Base-by-base conservation (phyloP, 495 filamentous ascomycete species). In the Aspergillus bridgeri region DNA sequence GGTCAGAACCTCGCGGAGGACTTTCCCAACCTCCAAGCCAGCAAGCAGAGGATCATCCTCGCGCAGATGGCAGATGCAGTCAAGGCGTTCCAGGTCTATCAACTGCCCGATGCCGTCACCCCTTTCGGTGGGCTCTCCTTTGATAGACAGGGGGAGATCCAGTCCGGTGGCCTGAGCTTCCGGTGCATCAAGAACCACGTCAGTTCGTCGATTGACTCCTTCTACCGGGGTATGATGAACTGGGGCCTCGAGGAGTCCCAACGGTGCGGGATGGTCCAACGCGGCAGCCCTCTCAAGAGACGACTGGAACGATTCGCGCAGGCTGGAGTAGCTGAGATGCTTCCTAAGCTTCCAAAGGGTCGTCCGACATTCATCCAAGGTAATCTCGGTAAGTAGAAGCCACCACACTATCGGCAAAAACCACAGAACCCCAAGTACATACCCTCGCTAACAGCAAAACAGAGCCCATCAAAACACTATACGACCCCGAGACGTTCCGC, bases 351-450 rank as follows among this genome's bases (percentile, higher is more conserved):
- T n/a, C 48, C 48, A n/a, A 17, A 22, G 2, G 48, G n/a, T n/a
- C 48, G 48, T 6, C 48, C 48, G 48, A 50, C 48, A n/a, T 25
- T 50, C 17, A 25, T 50, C 22, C 48, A 50, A n/a, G 48, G 48
- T 8, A 8, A 23, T 6, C 23, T 50, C 2, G 48, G 48, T 50
- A 50, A n/a, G 48, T 50, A 25, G 8, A 23, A n/a, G 33, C 8
- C 33, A 38, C 17, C 33, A 15, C 33, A 38, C 17, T 13, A 15
- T 38, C 27, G 27, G 11, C 3, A 38, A 8, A 38, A 38, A 2
- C n/a, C n/a, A n/a, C n/a, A n/a, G n/a, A n/a, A n/a, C n/a, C n/a
- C n/a, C n/a, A n/a, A n/a, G n/a, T n/a, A 11, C 21, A 23, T 6
- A 18, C 5, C n/a, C 3, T 47, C 17, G 17, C 21, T 23, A 18